Evolutionary conservation across 108 stramenopile genomes (phyloP).

Genomic region (Schizochytrium sp.): DNA sequence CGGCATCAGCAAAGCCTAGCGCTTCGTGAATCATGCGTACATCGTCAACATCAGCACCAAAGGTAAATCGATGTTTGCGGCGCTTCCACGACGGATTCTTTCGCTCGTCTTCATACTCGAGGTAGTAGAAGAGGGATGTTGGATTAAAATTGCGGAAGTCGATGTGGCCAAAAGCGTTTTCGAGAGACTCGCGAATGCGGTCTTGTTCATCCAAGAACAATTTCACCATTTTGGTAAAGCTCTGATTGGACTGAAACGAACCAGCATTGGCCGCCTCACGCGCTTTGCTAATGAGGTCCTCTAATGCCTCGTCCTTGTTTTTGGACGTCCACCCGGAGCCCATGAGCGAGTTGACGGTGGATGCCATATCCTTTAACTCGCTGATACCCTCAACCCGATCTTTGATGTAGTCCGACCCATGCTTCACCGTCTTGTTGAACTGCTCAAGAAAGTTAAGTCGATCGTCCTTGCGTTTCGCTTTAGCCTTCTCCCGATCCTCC

Average conservation of each 20-base stretch:
- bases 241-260: slow-evolving; percentile 14
- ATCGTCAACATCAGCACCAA: slow-evolving; percentile 73
- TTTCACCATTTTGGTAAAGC: slow-evolving; percentile 4
- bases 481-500: neutral
- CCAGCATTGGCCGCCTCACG: slow-evolving; percentile 57
- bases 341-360: neutral
- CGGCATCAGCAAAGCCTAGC: slow-evolving; percentile 77
- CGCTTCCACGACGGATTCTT: slow-evolving; percentile 86
- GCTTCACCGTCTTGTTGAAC: neutral
- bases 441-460: neutral
- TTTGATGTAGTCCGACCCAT: neutral
- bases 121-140: slow-evolving; percentile 74
- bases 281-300: slow-evolving; percentile 35
- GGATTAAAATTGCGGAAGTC: slow-evolving; percentile 58
- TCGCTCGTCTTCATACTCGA: slow-evolving; percentile 81
- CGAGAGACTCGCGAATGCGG: neutral
- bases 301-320: slow-evolving; percentile 32
- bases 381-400: neutral
- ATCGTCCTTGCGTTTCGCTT: slow-evolving; percentile 3
- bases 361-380: slow-evolving; percentile 21
- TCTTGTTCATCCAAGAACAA: neutral
- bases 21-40: slow-evolving; percentile 80
- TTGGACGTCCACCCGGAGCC: neutral
- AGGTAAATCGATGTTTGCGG: slow-evolving; percentile 80
- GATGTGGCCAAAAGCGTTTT: slow-evolving; percentile 54